These are phyloP conservation scores for Arthonia radiata DNA, from an alignment of 495 filamentous ascomycete species.

Conservation along the genomic window DNA sequence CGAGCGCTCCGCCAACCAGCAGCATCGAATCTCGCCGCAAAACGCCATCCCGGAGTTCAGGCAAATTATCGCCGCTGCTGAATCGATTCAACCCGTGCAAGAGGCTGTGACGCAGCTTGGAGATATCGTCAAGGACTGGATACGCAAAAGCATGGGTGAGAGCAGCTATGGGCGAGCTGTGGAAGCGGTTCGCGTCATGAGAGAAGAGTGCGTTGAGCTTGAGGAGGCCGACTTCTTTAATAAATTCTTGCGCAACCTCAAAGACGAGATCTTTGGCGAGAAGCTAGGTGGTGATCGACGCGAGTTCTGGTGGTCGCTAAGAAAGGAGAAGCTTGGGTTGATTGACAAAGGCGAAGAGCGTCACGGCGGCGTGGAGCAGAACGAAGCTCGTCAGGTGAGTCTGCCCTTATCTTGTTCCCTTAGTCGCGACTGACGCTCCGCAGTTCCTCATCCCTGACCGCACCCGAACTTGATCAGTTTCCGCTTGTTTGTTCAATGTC, in stretches of 20 bases:
- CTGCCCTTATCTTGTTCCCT: too few relatives aligned
- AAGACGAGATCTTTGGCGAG: slow-evolving; percentile 40
- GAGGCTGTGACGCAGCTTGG: slow-evolving; percentile 54
- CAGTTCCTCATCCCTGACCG: too few relatives aligned
- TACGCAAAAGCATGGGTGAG: slow-evolving; percentile 51
- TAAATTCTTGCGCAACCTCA: slow-evolving; percentile 42
- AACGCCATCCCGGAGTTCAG: slow-evolving; percentile 91
- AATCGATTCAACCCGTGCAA: slow-evolving; percentile 33
- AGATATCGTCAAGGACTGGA: slow-evolving; percentile 38
- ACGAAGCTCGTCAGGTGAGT: too few relatives aligned
- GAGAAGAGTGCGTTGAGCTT: slow-evolving; percentile 47
- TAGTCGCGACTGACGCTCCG: too few relatives aligned
- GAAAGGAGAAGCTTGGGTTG: slow-evolving; percentile 41
- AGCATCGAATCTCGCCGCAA: slow-evolving; percentile 34
- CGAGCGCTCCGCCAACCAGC: slow-evolving; percentile 21
- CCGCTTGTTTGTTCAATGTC: too few relatives aligned
- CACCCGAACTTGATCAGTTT: too few relatives aligned
- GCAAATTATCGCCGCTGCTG: slow-evolving; percentile 40
- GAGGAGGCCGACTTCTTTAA: slow-evolving; percentile 66
- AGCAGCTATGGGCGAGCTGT: slow-evolving; percentile 46
- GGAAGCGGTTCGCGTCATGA: slow-evolving; percentile 52
- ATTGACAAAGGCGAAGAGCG: too few relatives aligned
- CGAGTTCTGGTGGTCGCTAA: slow-evolving; percentile 61
- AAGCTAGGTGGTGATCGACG: slow-evolving; percentile 58
- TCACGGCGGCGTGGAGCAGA: too few relatives aligned